Base-by-base conservation (phyloP, 208 protist species). In the Leishmania tropica region DNA sequence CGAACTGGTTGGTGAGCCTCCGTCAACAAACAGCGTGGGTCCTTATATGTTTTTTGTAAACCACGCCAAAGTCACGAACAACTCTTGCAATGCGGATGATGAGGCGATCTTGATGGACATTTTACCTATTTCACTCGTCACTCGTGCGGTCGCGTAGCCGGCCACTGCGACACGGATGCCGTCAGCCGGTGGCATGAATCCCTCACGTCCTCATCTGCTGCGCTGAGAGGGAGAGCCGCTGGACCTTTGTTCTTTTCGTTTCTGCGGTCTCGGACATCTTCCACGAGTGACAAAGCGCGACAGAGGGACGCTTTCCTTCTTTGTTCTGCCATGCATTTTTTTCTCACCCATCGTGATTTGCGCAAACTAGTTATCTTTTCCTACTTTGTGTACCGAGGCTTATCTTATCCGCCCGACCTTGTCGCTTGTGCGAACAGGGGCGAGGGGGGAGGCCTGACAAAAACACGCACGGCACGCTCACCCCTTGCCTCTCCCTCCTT, bases 11-110 rank as follows among this genome's bases (percentile, higher is more conserved):
- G 86, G 85, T 3, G 84, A 86, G 67, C 75, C 75, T 42, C 93
- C 90, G 19, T 71, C 73, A 13, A 70, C 89, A 28, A 58, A 80
- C 53, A 54, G 37, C 42, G 83, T 86, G 76, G 58, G 62, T 6
- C 82, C 83, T 17, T 95, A 85, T 68, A 75, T 87, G 68, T 92
- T 89, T 76, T 95, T 87, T 87, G 79, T 93, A 17, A 93, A 95
- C 76, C 89, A 87, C 58, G 91, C 88, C 24, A 76, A 75, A 28
- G 75, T 93, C n/a, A 87, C 81, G 6, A 95, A 95, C 64, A 73
- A 72, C 28, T 79, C 85, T 21, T 90, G 68, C 31, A 82, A 77
- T 58, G 64, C 75, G 7, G 65, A 65, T 24, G 87, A 94, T 40
- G 28, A 80, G 42, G 40, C 83, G 21, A 42, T 75, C 8, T 73